Base-by-base conservation (phyloP, 306 rosid genomes). In the Rosa persica region DNA sequence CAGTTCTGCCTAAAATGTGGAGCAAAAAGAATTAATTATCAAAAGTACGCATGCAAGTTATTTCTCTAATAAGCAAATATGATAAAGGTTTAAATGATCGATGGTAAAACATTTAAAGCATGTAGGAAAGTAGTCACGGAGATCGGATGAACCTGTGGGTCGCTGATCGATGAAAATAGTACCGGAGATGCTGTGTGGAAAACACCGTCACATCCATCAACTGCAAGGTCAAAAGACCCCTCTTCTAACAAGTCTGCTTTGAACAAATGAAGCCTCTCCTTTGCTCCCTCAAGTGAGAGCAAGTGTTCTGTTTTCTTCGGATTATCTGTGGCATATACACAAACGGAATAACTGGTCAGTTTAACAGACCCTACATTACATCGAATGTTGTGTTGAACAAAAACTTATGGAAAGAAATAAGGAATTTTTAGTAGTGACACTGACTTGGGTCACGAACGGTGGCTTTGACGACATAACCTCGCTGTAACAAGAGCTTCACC, bases 171-270 rank as follows among this genome's bases (percentile, higher is more conserved):
- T 15, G 12, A 1, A 2, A 5, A 3, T 3, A 0, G 12, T 4
- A 82, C 76, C 5, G 91, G 89, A 12, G 86, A 89, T 36, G 93
- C 93, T 46, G 88, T 79, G 16, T 87, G 93, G 64, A 89, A 89
- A 64, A 87, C 93, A 34, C 87, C 89, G 8, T 77, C 51, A 78
- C 87, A 89, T 10, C 87, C 91, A 12, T 85, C 52, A 60, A 89
- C 5, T 62, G 8, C 84, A 55, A 73, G 2, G 47, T 89, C 90
- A 51, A 87, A 87, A 30, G 90, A 83, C 40, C 85, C 90, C 62
- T 89, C 89, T 42, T 89, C 86, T 0, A 89, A 0, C 2, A 87
- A 74, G 61, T 89, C 78, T 64, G 92, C 92, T 69, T 86, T 70
- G 52, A 85, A 73, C 52, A 85, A 44, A 13, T 62, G 67, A 30